Base-by-base conservation (phyloP, 2,329 filamentous ascomycete species). In the Diaporthe citri region DNA sequence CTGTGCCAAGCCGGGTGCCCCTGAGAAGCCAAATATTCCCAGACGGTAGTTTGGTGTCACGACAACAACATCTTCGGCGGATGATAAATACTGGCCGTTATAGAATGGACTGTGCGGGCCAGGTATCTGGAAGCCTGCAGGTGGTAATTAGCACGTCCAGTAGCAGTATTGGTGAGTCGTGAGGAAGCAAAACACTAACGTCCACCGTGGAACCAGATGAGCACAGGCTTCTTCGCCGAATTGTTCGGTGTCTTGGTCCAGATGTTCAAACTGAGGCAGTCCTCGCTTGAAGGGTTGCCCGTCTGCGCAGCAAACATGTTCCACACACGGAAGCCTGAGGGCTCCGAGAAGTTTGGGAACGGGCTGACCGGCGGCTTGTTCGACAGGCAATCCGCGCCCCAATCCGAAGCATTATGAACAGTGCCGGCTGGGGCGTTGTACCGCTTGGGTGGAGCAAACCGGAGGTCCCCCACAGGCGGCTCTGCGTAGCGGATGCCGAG, bases 231-330 rank as follows among this genome's bases (percentile, higher is more conserved):
- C 66, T 82, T 82, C 34, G 75, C 71, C 6, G 79, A 79, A 5
- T 79, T 77, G 6, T 78, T 78, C 41, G 82, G 79, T 34, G 82
- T 80, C 64, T 81, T 82, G 48, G 82, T 81, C 84, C 83, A 85
- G 10, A 85, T 77, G 74, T 86, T 85, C 48, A 85, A 70, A 7
- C 80, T 81, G 17, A 86, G 75, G 70, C 83, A 86, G 69, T 85
- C 84, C 74, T 85, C 84, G 73, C 48, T 71, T 25, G 51, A 74
- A 28, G 48, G 72, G 51, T 43, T 55, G 46, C 48, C 55, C 34
- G 57, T 72, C 41, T 72, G 70, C 43, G 56, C 64, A 20, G 64
- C 64, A 67, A 67, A 67, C 64, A 67, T 67, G 31, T 67, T 39
- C 52, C 55, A 62, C 20, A 62, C 71, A 15, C 59, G 55, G 71